Base-by-base conservation (phyloP, 495 filamentous ascomycete genomes). In the Tuber borchii region DNA sequence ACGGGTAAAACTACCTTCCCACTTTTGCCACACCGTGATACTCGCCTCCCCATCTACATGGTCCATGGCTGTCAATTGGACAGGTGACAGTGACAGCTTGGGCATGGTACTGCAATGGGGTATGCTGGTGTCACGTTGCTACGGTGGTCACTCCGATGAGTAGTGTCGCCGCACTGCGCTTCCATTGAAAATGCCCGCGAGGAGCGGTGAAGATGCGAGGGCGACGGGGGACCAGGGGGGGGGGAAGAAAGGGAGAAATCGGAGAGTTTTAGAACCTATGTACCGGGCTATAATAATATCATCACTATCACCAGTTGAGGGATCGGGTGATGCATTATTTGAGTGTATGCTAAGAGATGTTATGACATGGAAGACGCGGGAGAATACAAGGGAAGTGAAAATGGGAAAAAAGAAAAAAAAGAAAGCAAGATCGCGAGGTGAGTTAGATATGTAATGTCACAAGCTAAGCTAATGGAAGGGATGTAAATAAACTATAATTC, bases 301-400 rank as follows among this genome's bases (percentile, higher is more conserved):
- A 16, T 61, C 51, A 14, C n/a, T n/a, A 31, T 65, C 56, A 65
- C 22, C 48, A 31, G 31, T 31, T 65, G 56, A 65, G 56, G 56
- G 56, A 65, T 65, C 56, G 56, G n/a, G 56, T 31, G 2, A 65
- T 65, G 20, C 10, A 31, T 26, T 14, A 31, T 65, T 65, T 65
- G 56, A 31, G 2, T 65, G 26, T 26, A 65, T 65, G 56, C 26
- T 56, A 26, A 9, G n/a, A 56, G n/a, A 56, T 56, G 51, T 26
- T 65, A 65, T 65, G 42, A 73, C 34, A 43, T 39, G 51, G 37
- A 61, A 39, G 73, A 20, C 20, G 56, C 68, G 74, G 71, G 20
- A 46, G 65, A 46, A 51, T 31, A 43, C 71, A 75, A 43, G 69
- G 70, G 45, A 75, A 74, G 48, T 6, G 34, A 74, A 75, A 0